Conservation (phyloP, 164 flowering plant genomes). For the Berberis vulgaris region DNA sequence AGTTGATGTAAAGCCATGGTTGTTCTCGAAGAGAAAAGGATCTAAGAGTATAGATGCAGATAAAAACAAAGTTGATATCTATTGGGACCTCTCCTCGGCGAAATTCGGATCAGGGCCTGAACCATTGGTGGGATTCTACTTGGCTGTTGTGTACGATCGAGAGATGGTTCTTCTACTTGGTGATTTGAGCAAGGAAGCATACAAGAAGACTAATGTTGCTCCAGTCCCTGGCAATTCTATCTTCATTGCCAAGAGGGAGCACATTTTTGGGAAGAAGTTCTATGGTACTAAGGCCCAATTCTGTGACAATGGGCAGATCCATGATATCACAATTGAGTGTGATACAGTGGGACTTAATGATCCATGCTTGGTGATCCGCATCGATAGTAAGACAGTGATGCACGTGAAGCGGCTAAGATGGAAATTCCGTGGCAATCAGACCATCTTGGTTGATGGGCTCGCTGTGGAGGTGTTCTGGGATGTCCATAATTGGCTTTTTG, state of each 20-base stretch:
- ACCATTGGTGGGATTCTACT: constrained; percentile 58
- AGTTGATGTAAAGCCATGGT: constrained; percentile 55
- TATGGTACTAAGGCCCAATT: constrained; percentile 58
- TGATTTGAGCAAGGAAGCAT: constrained; percentile 69
- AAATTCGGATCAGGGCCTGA: constrained; percentile 78
- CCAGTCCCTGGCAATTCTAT: constrained; percentile 27
- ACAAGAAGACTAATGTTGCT: constrained; percentile 44
- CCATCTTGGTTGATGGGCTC: constrained; percentile 55
- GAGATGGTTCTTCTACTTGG: constrained; percentile 66
- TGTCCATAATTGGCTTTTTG: constrained; percentile 82
- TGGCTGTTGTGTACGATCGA: constrained; percentile 40
- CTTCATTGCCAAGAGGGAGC: constrained; percentile 54
- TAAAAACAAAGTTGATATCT: constrained; percentile 44
- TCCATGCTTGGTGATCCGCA: constrained; percentile 43
- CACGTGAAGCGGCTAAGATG: constrained; percentile 59
- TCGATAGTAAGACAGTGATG: constrained; percentile 54
- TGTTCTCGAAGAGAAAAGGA: constrained; percentile 69
- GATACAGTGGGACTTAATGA: constrained; percentile 38
- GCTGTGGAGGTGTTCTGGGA: constrained; percentile 81
- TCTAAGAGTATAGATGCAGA: constrained; percentile 52
- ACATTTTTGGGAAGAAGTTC: constrained; percentile 57
- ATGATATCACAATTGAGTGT: constrained; percentile 56
- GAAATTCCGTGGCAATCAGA: constrained; percentile 73
- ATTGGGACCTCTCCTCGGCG: constrained; percentile 70
- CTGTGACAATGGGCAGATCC: constrained; percentile 45